Evolutionary conservation across 208 protist species (phyloP), one percentile per base, ranked within the genome.

Genomic region (Acanthamoeba sp.): DNA sequence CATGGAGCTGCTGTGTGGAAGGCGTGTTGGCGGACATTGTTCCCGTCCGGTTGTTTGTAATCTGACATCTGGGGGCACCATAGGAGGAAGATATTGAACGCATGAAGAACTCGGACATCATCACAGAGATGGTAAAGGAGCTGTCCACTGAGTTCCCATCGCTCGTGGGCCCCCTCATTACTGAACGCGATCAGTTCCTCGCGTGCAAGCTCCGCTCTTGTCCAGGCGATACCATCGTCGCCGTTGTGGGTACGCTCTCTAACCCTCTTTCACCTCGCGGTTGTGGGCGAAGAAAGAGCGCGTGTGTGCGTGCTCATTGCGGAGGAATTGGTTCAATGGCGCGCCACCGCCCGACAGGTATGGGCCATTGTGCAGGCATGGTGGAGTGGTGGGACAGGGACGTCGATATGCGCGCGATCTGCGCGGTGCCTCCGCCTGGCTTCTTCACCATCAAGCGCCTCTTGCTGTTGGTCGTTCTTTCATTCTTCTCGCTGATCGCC

Each of bases 71-170:
- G 48, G 6, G 48, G 48, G 6, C 48, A 55, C 16, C 59, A 34
- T n/a, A 69, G 59, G 80, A 88, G 32, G 80, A 88, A 45, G 80
- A 88, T 45, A 62, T 88, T n/a, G 80, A 88, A 36, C 38, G 80
- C 16, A 55, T 88, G 42, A 88, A 88, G 36, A 88, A 88, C 24
- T 62, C 45, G 2, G 80, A 88, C 36, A 62, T 88, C 42, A 88
- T 88, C 42, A 88, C 80, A 18, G 80, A 88, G 80, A 64, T 88
- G 50, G 80, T 62, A 12, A 62, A 64, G 4, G 80, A 88, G 80
- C 80, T 88, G 20, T 24, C 32, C 42, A 36, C 42, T 9, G 48
- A 88, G 27, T 88, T 88, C 20, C 80, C 80, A 24, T 88, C 80
- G 1, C 80, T 88, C 16, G 80, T 88, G 80, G 36, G 16, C 7